phyloP scores from a whole-genome alignment of 139 green algal genomes.

The Asterochloris sp. region DNA sequence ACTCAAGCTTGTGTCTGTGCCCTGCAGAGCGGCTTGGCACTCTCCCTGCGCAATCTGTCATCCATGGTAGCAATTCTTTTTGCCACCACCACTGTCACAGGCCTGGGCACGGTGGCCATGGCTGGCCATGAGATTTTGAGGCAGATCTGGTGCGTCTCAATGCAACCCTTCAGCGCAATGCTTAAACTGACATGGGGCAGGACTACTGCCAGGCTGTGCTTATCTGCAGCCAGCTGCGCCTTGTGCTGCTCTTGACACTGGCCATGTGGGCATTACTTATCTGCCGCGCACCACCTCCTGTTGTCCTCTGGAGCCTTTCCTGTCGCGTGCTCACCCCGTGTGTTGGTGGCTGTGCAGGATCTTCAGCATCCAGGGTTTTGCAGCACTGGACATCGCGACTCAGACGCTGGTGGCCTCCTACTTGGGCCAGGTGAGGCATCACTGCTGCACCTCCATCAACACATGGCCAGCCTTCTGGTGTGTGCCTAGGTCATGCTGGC shows the following conservation, averaged over 20 bases:
- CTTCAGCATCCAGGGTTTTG: conserved; percentile 23
- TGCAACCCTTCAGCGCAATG: conserved; percentile 9
- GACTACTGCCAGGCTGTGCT: neutral
- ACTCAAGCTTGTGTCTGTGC: neutral
- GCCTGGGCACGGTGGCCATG: conserved; percentile 19
- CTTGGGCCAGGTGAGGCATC: conserved; percentile 13
- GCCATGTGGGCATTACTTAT: neutral
- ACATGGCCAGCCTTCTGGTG: no score
- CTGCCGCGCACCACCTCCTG: no score
- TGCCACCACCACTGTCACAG: conserved; percentile 16
- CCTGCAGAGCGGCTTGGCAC: conserved; percentile 24
- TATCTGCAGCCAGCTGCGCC: neutral
- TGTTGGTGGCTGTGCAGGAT: no score
- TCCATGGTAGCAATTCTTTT: conserved; percentile 22
- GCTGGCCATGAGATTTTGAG: conserved; percentile 33
- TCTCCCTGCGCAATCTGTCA: conserved; percentile 23
- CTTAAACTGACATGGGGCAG: conserved; percentile 3
- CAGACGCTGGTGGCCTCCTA: conserved; percentile 26
- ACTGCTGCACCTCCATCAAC: neutral
- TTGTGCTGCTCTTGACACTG: neutral
- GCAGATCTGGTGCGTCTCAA: conserved; percentile 24
- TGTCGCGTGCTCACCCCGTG: no score
- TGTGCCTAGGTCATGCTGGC: no score
- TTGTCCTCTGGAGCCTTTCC: neutral
- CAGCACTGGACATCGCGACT: conserved; percentile 18